phyloP scores from a whole-genome alignment of 2,329 filamentous ascomycete genomes.

The Fusarium agapanthi region DNA sequence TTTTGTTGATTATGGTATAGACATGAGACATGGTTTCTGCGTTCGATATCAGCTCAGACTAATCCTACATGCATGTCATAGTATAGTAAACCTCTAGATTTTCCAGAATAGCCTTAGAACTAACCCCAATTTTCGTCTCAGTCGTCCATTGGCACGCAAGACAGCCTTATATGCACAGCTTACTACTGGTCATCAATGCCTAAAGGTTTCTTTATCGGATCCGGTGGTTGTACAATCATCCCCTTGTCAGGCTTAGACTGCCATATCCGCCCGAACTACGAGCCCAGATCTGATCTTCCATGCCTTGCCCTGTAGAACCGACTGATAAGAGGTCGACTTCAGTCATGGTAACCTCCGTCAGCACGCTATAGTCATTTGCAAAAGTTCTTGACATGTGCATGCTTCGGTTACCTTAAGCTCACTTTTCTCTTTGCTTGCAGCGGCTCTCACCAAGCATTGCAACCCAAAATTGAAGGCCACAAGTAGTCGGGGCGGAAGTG shows the following conservation, averaged over 20 bases:
- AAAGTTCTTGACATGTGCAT: background rate
- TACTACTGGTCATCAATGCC: background rate
- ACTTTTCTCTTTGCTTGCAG: rapidly evolving
- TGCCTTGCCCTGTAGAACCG: background rate
- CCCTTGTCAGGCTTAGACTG: background rate
- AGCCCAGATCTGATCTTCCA: background rate
- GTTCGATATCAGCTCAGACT: no score
- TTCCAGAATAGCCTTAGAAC: background rate
- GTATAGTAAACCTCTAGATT: background rate
- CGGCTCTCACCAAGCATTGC: background rate
- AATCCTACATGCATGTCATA: background rate
- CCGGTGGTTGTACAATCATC: background rate
- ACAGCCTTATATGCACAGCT: background rate
- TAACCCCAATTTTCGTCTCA: background rate
- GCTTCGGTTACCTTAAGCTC: background rate
- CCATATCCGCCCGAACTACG: background rate
- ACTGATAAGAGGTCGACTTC: no score
- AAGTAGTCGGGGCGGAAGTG: rapidly evolving
- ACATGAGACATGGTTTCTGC: background rate
- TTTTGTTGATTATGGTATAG: background rate
- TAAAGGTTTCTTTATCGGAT: background rate
- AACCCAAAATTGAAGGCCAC: background rate
- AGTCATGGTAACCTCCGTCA: background rate
- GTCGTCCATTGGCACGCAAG: background rate
- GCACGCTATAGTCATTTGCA: background rate